Evolutionary conservation across 129 eudicot genomes (phyloP).

Genomic region (Artemisia argyi): DNA sequence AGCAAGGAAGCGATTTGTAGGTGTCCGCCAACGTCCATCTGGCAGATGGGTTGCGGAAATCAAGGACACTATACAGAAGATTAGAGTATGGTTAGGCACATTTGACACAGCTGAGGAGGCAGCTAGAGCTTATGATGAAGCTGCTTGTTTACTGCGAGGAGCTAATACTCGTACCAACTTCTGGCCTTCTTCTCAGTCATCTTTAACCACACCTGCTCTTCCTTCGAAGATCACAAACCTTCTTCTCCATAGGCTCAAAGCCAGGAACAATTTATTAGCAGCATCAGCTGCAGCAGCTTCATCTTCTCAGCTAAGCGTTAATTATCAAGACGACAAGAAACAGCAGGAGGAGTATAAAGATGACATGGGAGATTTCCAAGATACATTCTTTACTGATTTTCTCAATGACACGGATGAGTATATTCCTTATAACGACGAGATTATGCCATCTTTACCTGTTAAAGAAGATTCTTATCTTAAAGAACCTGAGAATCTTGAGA

Average conservation of each 20-base stretch:
- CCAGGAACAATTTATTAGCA: conserved; percentile 62
- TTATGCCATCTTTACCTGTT: conserved; percentile 24
- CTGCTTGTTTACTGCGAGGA: conserved; percentile 83
- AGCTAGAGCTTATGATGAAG: conserved; percentile 90
- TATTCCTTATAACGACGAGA: conserved; percentile 34
- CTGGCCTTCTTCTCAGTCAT: conserved; percentile 63
- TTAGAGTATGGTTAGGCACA: conserved; percentile 83
- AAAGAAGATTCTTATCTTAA: conserved; percentile 24
- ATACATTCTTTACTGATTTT: conserved; percentile 58
- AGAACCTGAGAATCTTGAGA: conserved; percentile 13
- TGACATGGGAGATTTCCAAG: conserved; percentile 45
- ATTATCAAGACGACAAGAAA: conserved; percentile 30
- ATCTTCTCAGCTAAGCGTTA: conserved; percentile 29
- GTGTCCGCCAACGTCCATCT: conserved; percentile 85
- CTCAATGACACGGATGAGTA: conserved; percentile 59
- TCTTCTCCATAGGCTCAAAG: conserved; percentile 68
- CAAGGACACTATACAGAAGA: conserved; percentile 82
- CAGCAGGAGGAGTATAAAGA: conserved; percentile 27
- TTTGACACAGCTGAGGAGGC: conserved; percentile 90
- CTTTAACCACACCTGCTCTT: conserved; percentile 60
- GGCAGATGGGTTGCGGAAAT: conserved; percentile 92
- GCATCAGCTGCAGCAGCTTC: conserved; percentile 30
- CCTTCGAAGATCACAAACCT: conserved; percentile 76
- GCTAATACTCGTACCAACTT: conserved; percentile 81
- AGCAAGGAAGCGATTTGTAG: conserved; percentile 67